phyloP scores from a whole-genome alignment of 768 basidiomycete species.

The Termitomyces sp. region DNA sequence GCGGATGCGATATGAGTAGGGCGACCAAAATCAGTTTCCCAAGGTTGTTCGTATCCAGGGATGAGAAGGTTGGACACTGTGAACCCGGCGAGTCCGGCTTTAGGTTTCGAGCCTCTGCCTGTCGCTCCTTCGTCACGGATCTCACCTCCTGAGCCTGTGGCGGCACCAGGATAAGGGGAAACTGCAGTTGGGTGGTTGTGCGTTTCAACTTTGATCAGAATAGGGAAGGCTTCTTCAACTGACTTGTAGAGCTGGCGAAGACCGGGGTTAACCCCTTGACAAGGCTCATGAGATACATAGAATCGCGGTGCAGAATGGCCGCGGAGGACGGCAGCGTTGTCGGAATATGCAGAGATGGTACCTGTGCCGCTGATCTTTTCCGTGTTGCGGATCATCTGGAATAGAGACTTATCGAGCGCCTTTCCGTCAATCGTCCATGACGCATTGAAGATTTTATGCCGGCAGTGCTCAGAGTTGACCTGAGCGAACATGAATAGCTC shows the following conservation, averaged over 20 bases:
- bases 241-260: constrained; percentile 45
- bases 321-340: constrained; percentile 93
- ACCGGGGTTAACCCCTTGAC: constrained; percentile 16
- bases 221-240: constrained; percentile 67
- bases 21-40: constrained; percentile 92
- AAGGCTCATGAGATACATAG: constrained; percentile 33
- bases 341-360: constrained; percentile 95
- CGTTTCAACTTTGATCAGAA: constrained; percentile 97
- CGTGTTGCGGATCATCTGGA: constrained; percentile 97
- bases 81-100: constrained; percentile 91
- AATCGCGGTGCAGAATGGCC: constrained; percentile 77
- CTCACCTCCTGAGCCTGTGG: constrained; percentile 97
- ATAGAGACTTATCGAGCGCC: constrained; percentile 65
- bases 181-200: constrained; percentile 99
- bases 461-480: constrained; percentile 99
- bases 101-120: constrained; percentile 91
- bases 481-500: constrained; percentile 99
- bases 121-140: constrained; percentile 98
- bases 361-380: constrained; percentile 69
- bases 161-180: constrained; percentile 97
- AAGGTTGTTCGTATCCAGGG: constrained; percentile 86
- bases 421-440: constrained; percentile 85
- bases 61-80: constrained; percentile 92
- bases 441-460: constrained; percentile 99
- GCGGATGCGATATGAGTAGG: constrained; percentile 90